Conservation (phyloP, 2,329 filamentous ascomycete species). For the Cytospora piceicola region DNA sequence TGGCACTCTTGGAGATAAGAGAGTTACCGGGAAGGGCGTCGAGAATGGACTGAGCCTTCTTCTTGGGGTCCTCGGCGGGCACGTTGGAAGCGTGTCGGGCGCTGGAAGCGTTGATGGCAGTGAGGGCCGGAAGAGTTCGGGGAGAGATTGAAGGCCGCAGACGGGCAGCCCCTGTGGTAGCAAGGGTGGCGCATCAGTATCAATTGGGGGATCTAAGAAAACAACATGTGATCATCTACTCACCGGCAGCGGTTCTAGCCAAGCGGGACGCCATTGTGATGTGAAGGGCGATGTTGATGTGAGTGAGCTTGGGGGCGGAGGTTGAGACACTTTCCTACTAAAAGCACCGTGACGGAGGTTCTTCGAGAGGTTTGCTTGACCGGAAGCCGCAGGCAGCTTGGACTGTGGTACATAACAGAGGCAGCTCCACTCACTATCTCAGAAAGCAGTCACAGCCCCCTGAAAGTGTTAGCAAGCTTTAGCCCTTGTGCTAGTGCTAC, state of each 20-base stretch:
- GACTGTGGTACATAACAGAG: neutral
- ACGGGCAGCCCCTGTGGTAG: slow-evolving; percentile 77
- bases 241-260: slow-evolving; percentile 93
- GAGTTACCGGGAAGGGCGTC: slow-evolving; percentile 91
- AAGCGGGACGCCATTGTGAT: slow-evolving; percentile 96
- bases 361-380: slow-evolving; percentile 27
- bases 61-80: slow-evolving; percentile 87
- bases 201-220: slow-evolving; percentile 25
- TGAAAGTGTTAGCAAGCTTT: neutral
- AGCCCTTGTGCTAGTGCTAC: neutral
- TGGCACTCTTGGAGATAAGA: slow-evolving; percentile 92
- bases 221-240: slow-evolving; percentile 51
- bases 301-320: slow-evolving; percentile 24
- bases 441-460: accelerated
- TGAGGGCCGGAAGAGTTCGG: slow-evolving; percentile 74
- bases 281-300: slow-evolving; percentile 56
- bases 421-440: neutral
- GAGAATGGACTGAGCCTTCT: slow-evolving; percentile 94
- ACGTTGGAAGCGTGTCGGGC: slow-evolving; percentile 75
- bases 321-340: slow-evolving; percentile 29
- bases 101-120: slow-evolving; percentile 65
- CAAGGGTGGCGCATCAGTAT: slow-evolving; percentile 35
- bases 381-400: neutral
- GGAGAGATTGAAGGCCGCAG: slow-evolving; percentile 80
- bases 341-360: slow-evolving; percentile 23